Conservation (phyloP, 2,329 filamentous ascomycete species). For the Lasiodiplodia sp. region DNA sequence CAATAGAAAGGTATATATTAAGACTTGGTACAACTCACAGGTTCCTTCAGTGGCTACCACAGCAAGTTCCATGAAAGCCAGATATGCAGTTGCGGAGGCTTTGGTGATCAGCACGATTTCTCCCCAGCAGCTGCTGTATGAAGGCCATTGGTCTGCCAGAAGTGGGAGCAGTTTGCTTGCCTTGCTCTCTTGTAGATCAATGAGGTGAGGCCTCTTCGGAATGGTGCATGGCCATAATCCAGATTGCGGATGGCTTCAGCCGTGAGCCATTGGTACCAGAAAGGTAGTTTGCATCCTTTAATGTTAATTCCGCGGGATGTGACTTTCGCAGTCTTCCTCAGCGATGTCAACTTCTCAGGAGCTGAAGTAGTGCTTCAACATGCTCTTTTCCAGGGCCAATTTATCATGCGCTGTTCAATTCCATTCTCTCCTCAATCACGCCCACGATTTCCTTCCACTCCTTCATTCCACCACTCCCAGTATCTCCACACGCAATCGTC, state of each 20-base stretch:
- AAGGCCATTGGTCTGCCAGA: neutral
- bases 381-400: neutral
- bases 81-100: neutral
- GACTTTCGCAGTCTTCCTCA: neutral
- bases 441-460: slow-evolving; percentile 78
- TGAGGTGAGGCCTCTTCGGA: too few relatives aligned
- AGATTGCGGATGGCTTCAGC: neutral
- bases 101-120: neutral
- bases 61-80: neutral
- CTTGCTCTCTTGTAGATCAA: neutral
- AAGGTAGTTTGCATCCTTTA: neutral
- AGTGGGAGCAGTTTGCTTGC: neutral
- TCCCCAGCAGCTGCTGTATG: neutral
- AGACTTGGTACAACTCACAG: too few relatives aligned
- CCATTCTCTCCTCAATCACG: slow-evolving; percentile 64
- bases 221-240: neutral
- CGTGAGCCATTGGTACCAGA: neutral
- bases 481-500: slow-evolving; percentile 82
- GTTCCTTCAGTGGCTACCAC: too few relatives aligned
- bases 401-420: neutral
- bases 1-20: too few relatives aligned
- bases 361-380: neutral
- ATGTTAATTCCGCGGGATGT: neutral
- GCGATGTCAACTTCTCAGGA: neutral
- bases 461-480: slow-evolving; percentile 82